These are phyloP conservation scores for Phycomyces nitens DNA, from an alignment of 192 early-diverging fungal genomes.

Conservation along the genomic window DNA sequence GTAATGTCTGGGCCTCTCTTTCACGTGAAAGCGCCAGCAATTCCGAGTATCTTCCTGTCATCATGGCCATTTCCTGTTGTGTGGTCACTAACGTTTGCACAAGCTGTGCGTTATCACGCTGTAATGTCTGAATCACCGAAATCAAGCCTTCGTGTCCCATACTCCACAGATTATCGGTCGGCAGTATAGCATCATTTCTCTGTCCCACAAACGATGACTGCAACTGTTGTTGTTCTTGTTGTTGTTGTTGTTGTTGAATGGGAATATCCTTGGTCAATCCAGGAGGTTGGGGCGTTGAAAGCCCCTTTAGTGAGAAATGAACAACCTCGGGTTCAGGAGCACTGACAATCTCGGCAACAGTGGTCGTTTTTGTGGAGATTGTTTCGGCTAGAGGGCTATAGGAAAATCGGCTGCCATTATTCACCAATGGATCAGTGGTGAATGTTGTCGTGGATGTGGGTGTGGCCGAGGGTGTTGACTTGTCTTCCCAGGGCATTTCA, in stretches of 20 bases:
- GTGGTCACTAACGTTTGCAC: conserved; percentile 39
- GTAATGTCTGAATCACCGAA: conserved; percentile 27
- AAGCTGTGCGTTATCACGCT: conserved; percentile 43
- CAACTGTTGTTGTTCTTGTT: background rate
- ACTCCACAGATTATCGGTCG: conserved; percentile 2
- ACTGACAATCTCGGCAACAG: background rate
- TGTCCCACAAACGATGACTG: conserved; percentile 6
- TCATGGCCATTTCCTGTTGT: conserved; percentile 48
- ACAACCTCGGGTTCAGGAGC: background rate
- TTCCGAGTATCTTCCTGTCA: conserved; percentile 41
- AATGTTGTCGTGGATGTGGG: background rate
- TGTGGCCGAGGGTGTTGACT: background rate
- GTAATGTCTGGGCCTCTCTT: conserved; percentile 26
- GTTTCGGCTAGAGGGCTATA: background rate
- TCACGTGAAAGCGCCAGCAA: conserved; percentile 41
- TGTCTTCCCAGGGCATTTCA: too few species aligned
- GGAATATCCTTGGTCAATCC: background rate
- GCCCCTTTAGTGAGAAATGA: background rate
- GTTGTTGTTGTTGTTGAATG: background rate
- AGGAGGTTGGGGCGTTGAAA: background rate
- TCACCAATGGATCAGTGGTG: background rate
- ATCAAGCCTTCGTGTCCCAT: background rate
- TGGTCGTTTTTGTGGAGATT: background rate
- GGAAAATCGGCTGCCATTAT: background rate
- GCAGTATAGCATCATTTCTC: background rate